Percentiles rank a stretch among this genome's conserved stretches.
Conservation (phyloP, 805 yeast species). For the Candida maesae region DNA sequence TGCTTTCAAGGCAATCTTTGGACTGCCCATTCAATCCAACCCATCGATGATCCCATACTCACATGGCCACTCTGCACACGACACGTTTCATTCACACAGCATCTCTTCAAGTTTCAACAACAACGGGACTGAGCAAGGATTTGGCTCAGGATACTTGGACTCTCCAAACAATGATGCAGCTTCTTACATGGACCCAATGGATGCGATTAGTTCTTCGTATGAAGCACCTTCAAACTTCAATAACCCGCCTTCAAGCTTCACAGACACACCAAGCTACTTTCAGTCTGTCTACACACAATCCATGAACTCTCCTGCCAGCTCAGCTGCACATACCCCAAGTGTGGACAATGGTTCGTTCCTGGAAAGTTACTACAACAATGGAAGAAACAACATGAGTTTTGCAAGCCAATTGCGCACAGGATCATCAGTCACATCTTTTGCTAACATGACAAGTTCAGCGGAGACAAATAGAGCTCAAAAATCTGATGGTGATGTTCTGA, state of each 20-base stretch:
- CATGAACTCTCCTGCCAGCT: conserved; percentile 24
- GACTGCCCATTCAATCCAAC: conserved; percentile 16
- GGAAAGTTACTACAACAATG: conserved; percentile 21
- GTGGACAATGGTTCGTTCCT: conserved; percentile 23
- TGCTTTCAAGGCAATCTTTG: conserved; percentile 7
- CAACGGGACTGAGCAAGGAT: conserved; percentile 8
- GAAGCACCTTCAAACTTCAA: conserved; percentile 26
- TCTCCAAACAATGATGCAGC: conserved; percentile 25
- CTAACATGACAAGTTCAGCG: conserved; percentile 5
- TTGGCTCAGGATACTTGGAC: conserved; percentile 21
- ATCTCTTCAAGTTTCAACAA: conserved; percentile 14
- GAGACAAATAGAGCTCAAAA: conserved; percentile 7
- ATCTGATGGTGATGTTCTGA: conserved; percentile 8
- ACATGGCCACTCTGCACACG: conserved; percentile 2
- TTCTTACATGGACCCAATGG: conserved; percentile 27
- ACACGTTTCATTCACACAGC: conserved; percentile 7
- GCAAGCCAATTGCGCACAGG: conserved; percentile 25
- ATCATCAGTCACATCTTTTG: conserved; percentile 18
- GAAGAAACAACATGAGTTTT: conserved; percentile 17
- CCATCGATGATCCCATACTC: conserved; percentile 4
- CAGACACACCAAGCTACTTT: conserved; percentile 18
- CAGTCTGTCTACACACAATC: conserved; percentile 17
- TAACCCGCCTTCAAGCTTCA: conserved; percentile 16
- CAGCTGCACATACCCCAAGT: conserved; percentile 25
- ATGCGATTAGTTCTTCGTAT: conserved; percentile 24